Evolutionary conservation across 2,329 filamentous ascomycete species (phyloP).

Genomic region (Diaporthe citri): DNA sequence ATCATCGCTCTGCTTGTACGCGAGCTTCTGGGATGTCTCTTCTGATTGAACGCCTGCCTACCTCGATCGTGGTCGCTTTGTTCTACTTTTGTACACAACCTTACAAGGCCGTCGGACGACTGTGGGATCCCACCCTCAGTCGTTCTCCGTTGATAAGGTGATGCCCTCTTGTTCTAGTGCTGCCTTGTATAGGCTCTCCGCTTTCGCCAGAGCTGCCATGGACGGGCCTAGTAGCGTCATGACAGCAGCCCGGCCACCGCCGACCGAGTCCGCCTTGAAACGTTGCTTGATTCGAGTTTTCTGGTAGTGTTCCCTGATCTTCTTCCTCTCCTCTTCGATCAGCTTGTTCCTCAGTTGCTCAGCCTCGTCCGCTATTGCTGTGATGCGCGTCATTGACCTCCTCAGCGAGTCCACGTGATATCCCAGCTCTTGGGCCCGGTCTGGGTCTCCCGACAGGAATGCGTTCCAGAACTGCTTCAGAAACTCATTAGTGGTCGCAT

Average conservation of each 20-base stretch:
- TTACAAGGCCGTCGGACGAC: not conserved
- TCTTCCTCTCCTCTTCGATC: conserved; percentile 75
- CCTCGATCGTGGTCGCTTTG: no score
- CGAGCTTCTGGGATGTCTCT: not conserved
- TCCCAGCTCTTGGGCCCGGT: conserved; percentile 83
- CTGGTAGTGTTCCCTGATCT: conserved; percentile 78
- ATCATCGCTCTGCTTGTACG: not conserved
- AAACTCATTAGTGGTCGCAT: conserved; percentile 95
- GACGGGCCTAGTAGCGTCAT: conserved; percentile 82
- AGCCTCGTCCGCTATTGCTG: conserved; percentile 83
- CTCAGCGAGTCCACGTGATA: conserved; percentile 86
- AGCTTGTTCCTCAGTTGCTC: conserved; percentile 78
- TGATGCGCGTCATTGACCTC: conserved; percentile 82
- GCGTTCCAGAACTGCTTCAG: conserved; percentile 97
- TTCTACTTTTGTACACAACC: not conserved
- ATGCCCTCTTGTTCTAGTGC: conserved; percentile 75
- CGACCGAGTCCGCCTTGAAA: conserved; percentile 76
- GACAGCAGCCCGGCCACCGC: conserved; percentile 82
- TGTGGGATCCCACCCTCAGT: not conserved
- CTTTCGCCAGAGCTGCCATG: conserved; percentile 76
- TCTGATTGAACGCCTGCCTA: not conserved
- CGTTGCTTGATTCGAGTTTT: conserved; percentile 80
- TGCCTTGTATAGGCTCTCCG: conserved; percentile 77
- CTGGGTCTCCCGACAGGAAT: conserved; percentile 88
- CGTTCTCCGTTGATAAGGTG: conserved; percentile 39